Evolutionary conservation across 768 basidiomycete species (phyloP).

Genomic region (Lepiota venenata): DNA sequence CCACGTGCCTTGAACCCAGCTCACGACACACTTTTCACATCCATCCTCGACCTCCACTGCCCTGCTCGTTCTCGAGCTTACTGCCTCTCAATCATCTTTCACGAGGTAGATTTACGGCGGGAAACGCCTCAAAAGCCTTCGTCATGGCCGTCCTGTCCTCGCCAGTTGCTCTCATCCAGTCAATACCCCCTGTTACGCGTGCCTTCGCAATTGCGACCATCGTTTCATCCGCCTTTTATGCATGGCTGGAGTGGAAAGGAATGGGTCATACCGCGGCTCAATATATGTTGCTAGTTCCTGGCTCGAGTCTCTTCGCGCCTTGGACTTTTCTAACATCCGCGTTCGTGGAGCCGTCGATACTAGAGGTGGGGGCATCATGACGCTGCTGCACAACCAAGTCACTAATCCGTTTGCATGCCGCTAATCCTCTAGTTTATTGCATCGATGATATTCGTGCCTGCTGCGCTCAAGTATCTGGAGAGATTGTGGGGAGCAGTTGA

Average conservation of each 20-base stretch:
- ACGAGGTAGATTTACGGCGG: neutral
- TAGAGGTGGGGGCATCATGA: slow-evolving; percentile 62
- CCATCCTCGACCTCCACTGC: neutral
- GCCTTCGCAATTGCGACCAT: slow-evolving; percentile 62
- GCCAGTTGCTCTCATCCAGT: slow-evolving; percentile 62
- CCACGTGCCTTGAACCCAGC: slow-evolving; percentile 20
- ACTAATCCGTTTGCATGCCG: slow-evolving; percentile 6
- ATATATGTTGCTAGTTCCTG: slow-evolving; percentile 81
- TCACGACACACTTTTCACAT: neutral
- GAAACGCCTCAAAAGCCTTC: slow-evolving; percentile 11
- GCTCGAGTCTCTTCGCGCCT: slow-evolving; percentile 77
- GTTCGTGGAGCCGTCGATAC: slow-evolving; percentile 77
- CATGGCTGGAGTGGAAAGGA: slow-evolving; percentile 60
- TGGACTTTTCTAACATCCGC: slow-evolving; percentile 94
- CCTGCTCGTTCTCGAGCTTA: neutral
- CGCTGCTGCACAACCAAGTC: neutral
- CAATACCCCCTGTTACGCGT: slow-evolving; percentile 79
- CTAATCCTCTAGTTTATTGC: slow-evolving; percentile 57
- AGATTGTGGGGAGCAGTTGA: slow-evolving; percentile 91
- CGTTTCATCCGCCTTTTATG: slow-evolving; percentile 54
- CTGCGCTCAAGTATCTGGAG: slow-evolving; percentile 88
- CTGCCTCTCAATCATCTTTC: neutral
- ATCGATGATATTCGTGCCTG: slow-evolving; percentile 73
- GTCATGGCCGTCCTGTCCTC: slow-evolving; percentile 77
- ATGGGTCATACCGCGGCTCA: slow-evolving; percentile 37